phyloP scores from a whole-genome alignment of 192 early-diverging fungal genomes.

The Dispira parvispora region DNA sequence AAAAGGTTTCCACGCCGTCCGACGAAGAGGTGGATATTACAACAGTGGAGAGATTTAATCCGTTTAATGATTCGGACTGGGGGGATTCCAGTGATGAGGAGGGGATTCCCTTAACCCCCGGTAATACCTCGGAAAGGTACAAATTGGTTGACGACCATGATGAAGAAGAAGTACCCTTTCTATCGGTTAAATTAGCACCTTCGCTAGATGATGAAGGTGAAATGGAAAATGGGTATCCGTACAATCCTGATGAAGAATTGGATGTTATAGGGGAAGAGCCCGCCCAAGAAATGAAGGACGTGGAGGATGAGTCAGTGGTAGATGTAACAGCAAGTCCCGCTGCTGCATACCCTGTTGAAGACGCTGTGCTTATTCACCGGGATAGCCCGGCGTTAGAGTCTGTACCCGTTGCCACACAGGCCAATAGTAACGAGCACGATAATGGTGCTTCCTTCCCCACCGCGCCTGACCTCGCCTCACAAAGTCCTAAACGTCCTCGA shows the following conservation, averaged over 20 bases:
- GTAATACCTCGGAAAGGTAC: neutral
- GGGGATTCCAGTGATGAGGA: constrained; percentile 2
- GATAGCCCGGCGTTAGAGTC: too few relatives aligned
- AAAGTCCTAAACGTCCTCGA: too few relatives aligned
- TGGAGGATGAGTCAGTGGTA: neutral
- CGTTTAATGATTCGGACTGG: constrained; percentile 4
- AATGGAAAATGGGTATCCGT: neutral
- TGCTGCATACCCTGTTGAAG: too few relatives aligned
- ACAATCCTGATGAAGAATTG: neutral
- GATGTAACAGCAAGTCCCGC: too few relatives aligned
- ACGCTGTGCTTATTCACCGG: too few relatives aligned
- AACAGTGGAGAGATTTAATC: constrained; percentile 1
- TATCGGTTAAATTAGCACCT: neutral
- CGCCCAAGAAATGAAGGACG: neutral
- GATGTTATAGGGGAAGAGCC: neutral
- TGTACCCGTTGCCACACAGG: too few relatives aligned
- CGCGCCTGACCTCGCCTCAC: too few relatives aligned
- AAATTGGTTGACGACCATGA: neutral
- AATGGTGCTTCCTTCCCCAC: too few relatives aligned
- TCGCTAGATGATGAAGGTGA: neutral
- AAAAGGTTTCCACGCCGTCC: neutral
- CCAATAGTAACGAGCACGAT: too few relatives aligned
- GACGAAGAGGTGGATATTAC: constrained; percentile 8
- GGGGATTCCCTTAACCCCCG: neutral
- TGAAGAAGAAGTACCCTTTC: constrained; percentile 8